phyloP scores from a whole-genome alignment of 2,329 filamentous ascomycete species.

The Coniochaeta prunicola region DNA sequence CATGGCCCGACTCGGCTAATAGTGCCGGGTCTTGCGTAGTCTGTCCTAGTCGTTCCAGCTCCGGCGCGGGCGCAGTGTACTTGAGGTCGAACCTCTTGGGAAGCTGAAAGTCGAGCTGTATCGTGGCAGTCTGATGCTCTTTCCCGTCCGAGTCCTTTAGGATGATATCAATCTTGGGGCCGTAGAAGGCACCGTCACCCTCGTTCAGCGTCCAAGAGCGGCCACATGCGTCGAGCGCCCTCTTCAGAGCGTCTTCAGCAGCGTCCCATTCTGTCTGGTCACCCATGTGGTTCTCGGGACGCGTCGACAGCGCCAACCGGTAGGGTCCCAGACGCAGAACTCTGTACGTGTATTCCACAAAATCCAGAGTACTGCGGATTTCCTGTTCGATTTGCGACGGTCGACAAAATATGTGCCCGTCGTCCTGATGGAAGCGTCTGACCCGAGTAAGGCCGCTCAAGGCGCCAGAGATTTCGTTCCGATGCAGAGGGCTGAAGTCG shows the following conservation, averaged over 20 bases:
- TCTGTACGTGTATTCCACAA: constrained; percentile 65
- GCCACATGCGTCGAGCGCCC: constrained; percentile 55
- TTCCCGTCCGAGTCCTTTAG: constrained; percentile 74
- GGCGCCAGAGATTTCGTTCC: constrained; percentile 78
- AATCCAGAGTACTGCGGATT: constrained; percentile 66
- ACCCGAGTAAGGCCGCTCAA: constrained; percentile 78
- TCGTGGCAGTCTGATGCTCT: constrained; percentile 81
- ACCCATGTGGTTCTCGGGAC: constrained; percentile 72
- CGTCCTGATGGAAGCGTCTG: constrained; percentile 82
- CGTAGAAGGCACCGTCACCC: constrained; percentile 85
- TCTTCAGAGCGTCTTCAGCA: constrained; percentile 59
- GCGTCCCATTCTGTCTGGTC: constrained; percentile 58
- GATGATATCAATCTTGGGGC: constrained; percentile 86
- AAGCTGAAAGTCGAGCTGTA: constrained; percentile 85
- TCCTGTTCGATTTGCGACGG: constrained; percentile 68
- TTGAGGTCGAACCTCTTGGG: constrained; percentile 73
- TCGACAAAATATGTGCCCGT: constrained; percentile 84
- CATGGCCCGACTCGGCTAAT: constrained; percentile 47
- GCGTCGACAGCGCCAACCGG: constrained; percentile 69
- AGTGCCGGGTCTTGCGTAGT: constrained; percentile 39
- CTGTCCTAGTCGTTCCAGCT: constrained; percentile 47
- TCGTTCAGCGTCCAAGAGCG: constrained; percentile 67
- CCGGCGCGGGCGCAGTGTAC: constrained; percentile 64
- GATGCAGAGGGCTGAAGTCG: constrained; percentile 80
- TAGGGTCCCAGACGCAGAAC: constrained; percentile 67